These are phyloP conservation scores for Cercis canadensis DNA, from an alignment of 306 rosid genomes.

Conservation along the genomic window DNA sequence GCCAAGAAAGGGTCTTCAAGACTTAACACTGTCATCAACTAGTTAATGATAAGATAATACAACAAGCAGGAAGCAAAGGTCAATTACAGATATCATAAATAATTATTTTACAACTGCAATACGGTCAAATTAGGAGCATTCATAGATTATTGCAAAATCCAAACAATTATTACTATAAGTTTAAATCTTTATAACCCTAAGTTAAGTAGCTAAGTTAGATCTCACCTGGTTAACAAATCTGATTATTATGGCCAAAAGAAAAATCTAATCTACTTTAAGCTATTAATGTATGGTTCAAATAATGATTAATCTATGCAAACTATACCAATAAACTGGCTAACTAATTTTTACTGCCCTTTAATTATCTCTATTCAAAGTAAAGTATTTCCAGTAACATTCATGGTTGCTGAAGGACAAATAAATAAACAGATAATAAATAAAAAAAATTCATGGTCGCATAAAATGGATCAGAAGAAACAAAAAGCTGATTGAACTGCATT, in stretches of 20 bases:
- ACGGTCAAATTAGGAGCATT: neutral
- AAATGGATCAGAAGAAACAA: neutral
- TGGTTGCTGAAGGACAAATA: neutral
- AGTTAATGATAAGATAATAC: conserved; percentile 27
- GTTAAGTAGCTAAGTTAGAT: neutral
- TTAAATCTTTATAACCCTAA: too few relatives aligned
- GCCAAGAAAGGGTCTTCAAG: conserved; percentile 8
- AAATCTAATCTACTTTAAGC: neutral
- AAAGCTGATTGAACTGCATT: conserved; percentile 17
- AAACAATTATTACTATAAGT: neutral
- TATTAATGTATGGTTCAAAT: neutral
- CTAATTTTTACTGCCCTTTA: neutral
- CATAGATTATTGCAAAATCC: conserved; percentile 9
- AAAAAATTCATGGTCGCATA: neutral
- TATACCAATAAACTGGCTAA: neutral
- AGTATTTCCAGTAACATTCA: neutral
- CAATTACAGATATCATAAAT: conserved; percentile 4
- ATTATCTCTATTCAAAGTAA: conserved; percentile 1
- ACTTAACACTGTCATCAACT: conserved; percentile 6
- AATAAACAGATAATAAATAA: too few relatives aligned
- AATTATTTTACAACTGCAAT: neutral
- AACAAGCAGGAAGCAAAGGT: conserved; percentile 11
- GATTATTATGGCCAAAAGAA: too few relatives aligned
- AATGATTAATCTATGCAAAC: too few relatives aligned
- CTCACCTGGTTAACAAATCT: neutral